These are phyloP conservation scores for Sistotremastrum suecicum DNA, from an alignment of 768 basidiomycete species.

Conservation along the genomic window DNA sequence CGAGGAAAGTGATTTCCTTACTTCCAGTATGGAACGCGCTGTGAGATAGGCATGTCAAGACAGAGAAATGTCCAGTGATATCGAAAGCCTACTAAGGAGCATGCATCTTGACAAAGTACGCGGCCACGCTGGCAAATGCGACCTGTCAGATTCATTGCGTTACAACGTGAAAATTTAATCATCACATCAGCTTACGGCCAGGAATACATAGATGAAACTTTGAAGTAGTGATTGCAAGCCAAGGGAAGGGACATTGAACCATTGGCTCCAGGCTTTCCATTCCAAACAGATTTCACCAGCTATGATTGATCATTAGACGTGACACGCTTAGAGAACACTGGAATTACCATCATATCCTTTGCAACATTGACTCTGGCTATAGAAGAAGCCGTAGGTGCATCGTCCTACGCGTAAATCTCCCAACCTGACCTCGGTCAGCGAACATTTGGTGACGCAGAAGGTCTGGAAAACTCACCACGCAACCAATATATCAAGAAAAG, in stretches of 20 bases:
- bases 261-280: constrained; percentile 59
- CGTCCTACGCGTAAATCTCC: constrained; percentile 56
- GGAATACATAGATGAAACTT: constrained; percentile 44
- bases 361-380: constrained; percentile 60
- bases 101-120: constrained; percentile 46
- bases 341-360: constrained; percentile 38
- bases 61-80: background rate
- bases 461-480: constrained; percentile 38
- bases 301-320: constrained; percentile 14
- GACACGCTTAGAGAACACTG: constrained; percentile 11
- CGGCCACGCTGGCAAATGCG: constrained; percentile 47
- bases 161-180: background rate
- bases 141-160: constrained; percentile 23
- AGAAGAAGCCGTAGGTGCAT: constrained; percentile 56
- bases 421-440: constrained; percentile 28
- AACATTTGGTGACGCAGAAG: background rate
- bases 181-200: constrained; percentile 36
- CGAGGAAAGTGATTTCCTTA: constrained; percentile 21
- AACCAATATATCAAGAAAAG: constrained; percentile 60
- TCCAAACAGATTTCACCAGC: constrained; percentile 54
- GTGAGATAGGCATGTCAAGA: constrained; percentile 1
- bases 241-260: constrained; percentile 36
- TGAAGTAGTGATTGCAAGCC: constrained; percentile 51
- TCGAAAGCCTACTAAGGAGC: constrained; percentile 46
- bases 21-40: constrained; percentile 75